Evolutionary conservation across 2,329 filamentous ascomycete species (phyloP).

Genomic region (Penicillium sp.): DNA sequence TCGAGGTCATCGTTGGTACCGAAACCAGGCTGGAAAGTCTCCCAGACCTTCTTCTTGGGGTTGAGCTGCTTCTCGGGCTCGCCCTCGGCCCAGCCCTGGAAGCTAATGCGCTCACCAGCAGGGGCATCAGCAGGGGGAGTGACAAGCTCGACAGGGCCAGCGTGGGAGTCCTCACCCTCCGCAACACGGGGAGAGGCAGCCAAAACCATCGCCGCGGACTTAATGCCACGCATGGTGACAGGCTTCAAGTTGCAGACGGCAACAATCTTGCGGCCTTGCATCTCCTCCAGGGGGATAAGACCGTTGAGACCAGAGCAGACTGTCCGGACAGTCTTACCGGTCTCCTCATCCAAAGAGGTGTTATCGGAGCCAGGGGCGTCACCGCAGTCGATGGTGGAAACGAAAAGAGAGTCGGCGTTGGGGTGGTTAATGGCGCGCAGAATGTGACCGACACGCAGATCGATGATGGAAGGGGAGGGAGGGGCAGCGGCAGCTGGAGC

Average conservation of each 20-base stretch:
- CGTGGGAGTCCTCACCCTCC: constrained; percentile 83
- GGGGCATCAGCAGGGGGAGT: constrained; percentile 73
- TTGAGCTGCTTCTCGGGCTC: constrained; percentile 92
- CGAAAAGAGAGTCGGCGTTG: constrained; percentile 92
- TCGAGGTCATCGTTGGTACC: constrained; percentile 79
- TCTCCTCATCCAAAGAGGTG: constrained; percentile 73
- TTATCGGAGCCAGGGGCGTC: constrained; percentile 83
- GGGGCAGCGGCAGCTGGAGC: constrained; percentile 69
- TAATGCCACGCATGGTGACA: constrained; percentile 95
- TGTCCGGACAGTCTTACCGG: constrained; percentile 87
- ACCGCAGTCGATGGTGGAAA: constrained; percentile 92
- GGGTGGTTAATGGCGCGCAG: constrained; percentile 94
- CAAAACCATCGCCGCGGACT: constrained; percentile 84
- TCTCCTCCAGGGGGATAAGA: constrained; percentile 85
- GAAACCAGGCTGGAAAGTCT: constrained; percentile 93
- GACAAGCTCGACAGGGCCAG: constrained; percentile 88
- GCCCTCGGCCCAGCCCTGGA: constrained; percentile 83
- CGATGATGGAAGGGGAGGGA: constrained; percentile 81
- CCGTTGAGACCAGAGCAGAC: constrained; percentile 97
- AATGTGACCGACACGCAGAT: constrained; percentile 95
- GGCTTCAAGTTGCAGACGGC: constrained; percentile 98
- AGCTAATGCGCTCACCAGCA: constrained; percentile 85
- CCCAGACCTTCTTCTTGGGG: constrained; percentile 99
- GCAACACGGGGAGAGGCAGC: constrained; percentile 82
- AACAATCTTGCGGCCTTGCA: constrained; percentile 94